Percentiles rank a stretch among this genome's conserved stretches.
phyloP scores from a whole-genome alignment of 768 basidiomycete species.

The Termitomyces sp. region DNA sequence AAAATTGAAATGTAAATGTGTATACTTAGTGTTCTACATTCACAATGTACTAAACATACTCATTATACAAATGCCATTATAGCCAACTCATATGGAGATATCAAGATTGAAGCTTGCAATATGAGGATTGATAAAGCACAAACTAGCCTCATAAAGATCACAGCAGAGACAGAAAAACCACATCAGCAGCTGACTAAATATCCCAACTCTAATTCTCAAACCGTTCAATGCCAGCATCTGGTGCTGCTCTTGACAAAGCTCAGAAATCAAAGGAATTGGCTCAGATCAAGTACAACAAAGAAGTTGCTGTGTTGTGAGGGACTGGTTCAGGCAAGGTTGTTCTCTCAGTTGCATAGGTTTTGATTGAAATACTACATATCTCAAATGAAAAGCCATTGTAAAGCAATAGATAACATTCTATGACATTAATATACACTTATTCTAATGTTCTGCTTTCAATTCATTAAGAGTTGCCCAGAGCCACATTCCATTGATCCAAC shows the following conservation, averaged over 20 bases:
- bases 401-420: no score
- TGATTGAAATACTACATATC: no score
- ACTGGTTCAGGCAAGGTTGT: background rate
- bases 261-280: background rate
- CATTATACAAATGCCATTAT: background rate
- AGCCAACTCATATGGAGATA: background rate
- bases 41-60: no score
- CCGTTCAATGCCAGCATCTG: background rate
- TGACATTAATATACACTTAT: no score
- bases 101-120: conserved; percentile 1
- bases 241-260: background rate
- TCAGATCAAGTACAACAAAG: background rate
- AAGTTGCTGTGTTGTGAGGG: background rate
- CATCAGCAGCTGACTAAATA: background rate
- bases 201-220: background rate
- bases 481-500: no score
- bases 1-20: conserved; percentile 1
- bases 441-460: no score
- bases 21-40: background rate
- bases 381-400: no score
- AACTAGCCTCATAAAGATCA: background rate
- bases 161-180: background rate
- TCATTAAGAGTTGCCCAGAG: no score
- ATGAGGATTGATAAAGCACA: background rate
- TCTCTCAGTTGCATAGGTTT: background rate